phyloP scores from a whole-genome alignment of 225 moss, liverwort and hornwort species.

The Antitrichia curtipendula region DNA sequence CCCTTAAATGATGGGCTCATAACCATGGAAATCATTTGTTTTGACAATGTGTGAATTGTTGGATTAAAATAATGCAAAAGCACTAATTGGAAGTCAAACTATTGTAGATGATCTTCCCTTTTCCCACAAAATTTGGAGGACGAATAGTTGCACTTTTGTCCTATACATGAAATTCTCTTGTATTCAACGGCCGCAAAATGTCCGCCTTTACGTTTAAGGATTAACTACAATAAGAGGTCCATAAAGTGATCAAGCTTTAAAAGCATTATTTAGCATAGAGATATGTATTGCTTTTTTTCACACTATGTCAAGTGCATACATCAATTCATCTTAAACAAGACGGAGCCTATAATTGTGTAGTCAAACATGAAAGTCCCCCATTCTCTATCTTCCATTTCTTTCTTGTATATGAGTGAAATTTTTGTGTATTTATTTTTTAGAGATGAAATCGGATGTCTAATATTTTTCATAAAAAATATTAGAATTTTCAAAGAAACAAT shows the following conservation, averaged over 20 bases:
- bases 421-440: neutral
- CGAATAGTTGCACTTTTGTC: too few species aligned
- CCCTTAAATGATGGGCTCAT: too few species aligned
- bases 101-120: too few species aligned
- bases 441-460: neutral
- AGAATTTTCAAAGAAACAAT: neutral
- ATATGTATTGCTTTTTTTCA: neutral
- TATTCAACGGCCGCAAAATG: too few species aligned
- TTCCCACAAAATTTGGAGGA: too few species aligned
- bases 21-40: too few species aligned
- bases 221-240: neutral
- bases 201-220: too few species aligned
- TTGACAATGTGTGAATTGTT: too few species aligned
- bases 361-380: neutral
- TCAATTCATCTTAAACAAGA: neutral
- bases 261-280: accelerated
- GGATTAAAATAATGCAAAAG: too few species aligned
- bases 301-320: neutral
- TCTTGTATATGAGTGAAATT: too few species aligned
- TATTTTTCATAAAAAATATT: accelerated
- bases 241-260: neutral
- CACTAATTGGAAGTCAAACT: too few species aligned
- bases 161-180: too few species aligned
- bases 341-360: accelerated
- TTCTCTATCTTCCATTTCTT: neutral